Conservation (phyloP, 345 rosid species). For the Eucalyptus shirleyi region DNA sequence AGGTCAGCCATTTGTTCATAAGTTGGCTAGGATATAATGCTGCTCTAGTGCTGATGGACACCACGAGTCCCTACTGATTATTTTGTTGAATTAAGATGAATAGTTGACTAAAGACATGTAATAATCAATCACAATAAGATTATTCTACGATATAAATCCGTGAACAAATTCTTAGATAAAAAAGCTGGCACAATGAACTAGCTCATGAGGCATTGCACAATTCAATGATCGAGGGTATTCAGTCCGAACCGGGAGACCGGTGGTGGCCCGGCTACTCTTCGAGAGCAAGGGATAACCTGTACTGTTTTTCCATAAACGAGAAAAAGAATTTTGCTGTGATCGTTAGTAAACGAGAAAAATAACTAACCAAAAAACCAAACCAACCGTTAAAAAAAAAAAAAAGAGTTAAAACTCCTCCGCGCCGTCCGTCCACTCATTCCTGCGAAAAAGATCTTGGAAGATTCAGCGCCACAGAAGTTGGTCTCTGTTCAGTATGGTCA, state of each 20-base stretch:
- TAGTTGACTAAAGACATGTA: rapidly evolving
- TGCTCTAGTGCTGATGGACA: rapidly evolving
- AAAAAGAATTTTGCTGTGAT: neutral
- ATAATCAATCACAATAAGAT: rapidly evolving
- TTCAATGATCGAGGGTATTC: neutral
- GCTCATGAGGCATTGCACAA: rapidly evolving
- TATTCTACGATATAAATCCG: neutral
- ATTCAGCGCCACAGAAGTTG: neutral
- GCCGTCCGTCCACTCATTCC: neutral
- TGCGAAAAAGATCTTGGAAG: neutral
- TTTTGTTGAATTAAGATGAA: neutral
- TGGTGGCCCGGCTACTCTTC: neutral
- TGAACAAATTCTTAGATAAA: neutral
- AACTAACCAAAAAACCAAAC: neutral
- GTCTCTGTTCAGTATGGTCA: neutral
- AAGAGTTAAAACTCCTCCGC: neutral
- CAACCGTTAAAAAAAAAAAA: neutral
- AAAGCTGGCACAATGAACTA: rapidly evolving
- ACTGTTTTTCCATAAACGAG: neutral
- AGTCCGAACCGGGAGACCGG: neutral
- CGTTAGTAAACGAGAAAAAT: neutral
- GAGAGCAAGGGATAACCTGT: neutral
- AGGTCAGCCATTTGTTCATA: rapidly evolving
- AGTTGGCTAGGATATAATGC: neutral
- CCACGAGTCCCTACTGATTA: rapidly evolving